Evolutionary conservation across 2,329 filamentous ascomycete species (phyloP).

Genomic region (Beauveria pseudobassiana): DNA sequence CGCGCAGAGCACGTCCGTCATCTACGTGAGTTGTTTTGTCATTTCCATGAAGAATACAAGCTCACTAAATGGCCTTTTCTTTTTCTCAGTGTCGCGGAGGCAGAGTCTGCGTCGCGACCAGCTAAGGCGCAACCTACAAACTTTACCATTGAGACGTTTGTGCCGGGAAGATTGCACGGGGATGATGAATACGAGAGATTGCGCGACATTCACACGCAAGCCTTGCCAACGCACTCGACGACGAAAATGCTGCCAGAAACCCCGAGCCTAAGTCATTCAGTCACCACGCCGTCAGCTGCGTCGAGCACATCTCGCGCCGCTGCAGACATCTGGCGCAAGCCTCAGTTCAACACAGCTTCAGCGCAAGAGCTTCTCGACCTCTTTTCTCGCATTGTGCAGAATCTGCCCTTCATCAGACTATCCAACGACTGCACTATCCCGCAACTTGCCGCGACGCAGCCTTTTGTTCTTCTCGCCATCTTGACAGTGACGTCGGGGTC

Average conservation of each 20-base stretch:
- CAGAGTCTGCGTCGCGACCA: background rate
- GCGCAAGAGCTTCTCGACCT: background rate
- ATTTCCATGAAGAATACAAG: too few species aligned
- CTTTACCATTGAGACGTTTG: constrained; percentile 2
- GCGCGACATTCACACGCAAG: background rate
- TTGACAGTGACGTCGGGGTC: constrained; percentile 6
- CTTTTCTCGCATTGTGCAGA: background rate
- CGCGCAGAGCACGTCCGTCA: constrained; percentile 1
- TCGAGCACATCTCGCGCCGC: constrained; percentile 5
- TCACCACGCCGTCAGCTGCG: background rate
- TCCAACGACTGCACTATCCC: background rate
- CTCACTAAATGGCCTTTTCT: too few species aligned
- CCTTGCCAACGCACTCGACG: background rate
- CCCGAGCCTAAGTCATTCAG: background rate
- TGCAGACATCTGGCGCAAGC: constrained; percentile 11
- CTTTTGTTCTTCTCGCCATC: constrained; percentile 10
- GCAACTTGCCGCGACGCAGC: constrained; percentile 4
- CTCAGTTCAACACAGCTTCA: constrained; percentile 6
- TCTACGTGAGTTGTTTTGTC: background rate
- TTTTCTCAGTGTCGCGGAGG: background rate
- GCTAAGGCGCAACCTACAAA: background rate
- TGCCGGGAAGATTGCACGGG: background rate
- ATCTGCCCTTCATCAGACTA: background rate
- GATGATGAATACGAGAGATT: background rate
- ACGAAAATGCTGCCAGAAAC: background rate